Conservation (phyloP, 345 rosid species). For the Eucalyptus guilfoylei region DNA sequence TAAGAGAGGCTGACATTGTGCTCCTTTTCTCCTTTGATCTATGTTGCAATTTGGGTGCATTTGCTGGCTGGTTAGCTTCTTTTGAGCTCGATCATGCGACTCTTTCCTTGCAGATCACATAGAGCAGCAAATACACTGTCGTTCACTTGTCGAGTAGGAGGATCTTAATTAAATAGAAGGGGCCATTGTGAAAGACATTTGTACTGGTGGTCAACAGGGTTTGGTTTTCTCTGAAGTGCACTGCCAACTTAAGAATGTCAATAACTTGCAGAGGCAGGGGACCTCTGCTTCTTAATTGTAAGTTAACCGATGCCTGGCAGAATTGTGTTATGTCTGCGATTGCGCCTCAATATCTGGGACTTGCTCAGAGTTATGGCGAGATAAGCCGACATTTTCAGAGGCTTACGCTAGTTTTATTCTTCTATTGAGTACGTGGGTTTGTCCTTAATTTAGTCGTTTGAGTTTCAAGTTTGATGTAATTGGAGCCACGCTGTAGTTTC, state of each 20-base stretch:
- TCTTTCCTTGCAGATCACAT: not conserved
- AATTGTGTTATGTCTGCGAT: not conserved
- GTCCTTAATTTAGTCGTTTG: not conserved
- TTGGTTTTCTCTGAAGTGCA: not conserved
- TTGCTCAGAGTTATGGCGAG: not conserved
- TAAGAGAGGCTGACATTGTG: not conserved
- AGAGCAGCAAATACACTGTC: not conserved
- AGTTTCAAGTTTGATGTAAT: not conserved
- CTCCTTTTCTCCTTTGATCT: not conserved
- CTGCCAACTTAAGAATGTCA: not conserved
- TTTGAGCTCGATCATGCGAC: not conserved
- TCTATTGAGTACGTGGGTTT: not conserved
- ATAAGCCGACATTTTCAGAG: not conserved
- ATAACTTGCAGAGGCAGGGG: not conserved
- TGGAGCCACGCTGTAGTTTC: not conserved
- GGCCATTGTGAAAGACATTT: not conserved
- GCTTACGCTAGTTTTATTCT: not conserved
- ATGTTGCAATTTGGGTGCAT: not conserved
- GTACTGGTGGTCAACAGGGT: not conserved
- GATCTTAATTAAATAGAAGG: not conserved
- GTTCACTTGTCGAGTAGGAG: not conserved
- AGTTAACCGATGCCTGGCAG: not conserved
- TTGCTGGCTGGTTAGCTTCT: not conserved
- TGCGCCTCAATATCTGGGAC: not conserved
- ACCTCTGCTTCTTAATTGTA: not conserved